Evolutionary conservation across 495 filamentous ascomycete species (phyloP), one percentile per base, ranked within the genome.

Genomic region (Lophiotrema nucula): DNA sequence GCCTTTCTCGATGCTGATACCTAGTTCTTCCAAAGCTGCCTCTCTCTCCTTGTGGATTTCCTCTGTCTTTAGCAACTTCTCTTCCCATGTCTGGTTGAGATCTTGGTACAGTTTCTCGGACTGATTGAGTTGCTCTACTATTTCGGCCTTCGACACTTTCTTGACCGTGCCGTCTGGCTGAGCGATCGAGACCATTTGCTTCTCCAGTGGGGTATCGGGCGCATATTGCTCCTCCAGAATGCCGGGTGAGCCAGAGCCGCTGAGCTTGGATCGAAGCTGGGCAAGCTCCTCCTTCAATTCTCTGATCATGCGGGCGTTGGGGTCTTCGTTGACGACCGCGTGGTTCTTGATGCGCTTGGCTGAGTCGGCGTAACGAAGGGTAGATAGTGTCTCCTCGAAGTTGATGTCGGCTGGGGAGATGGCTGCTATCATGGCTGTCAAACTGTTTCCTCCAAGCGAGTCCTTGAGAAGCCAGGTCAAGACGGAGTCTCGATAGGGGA

Each of bases 321-420:
- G 90, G 75, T 97, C 93, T 69, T 99, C 93, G 76, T 99, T 99
- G 70, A 99, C 88, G 24, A 99, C 95, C 33, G 93, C 93, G 70
- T 99, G 95, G 74, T 99, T 97, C 89, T 97, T 97, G 78, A 99
- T 99, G 62, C 93, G 83, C 74, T 99, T 99, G 21, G 93, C 93
- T 5, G 90, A 96, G 70, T 99, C 93, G 42, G 93, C 93, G 74
- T 99, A 99, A 55, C 93, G 84, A 11, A 99, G 77, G 11, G 93
- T 99, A 70, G 91, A 90, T 5, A 99, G 78, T 12, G 93, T 97
- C 71, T 99, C 93, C 64, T 99, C 93, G 67, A 92, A 99, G 73
- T 99, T 99, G 77, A 99, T 97, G 74, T 99, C 93, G 50, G 93
- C 93, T 3, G 93, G 93, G 50, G 91, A 96, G 67, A 98, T 97